Base-by-base conservation (phyloP, 257 asterid genomes). In the Lithospermum erythrorhizon region DNA sequence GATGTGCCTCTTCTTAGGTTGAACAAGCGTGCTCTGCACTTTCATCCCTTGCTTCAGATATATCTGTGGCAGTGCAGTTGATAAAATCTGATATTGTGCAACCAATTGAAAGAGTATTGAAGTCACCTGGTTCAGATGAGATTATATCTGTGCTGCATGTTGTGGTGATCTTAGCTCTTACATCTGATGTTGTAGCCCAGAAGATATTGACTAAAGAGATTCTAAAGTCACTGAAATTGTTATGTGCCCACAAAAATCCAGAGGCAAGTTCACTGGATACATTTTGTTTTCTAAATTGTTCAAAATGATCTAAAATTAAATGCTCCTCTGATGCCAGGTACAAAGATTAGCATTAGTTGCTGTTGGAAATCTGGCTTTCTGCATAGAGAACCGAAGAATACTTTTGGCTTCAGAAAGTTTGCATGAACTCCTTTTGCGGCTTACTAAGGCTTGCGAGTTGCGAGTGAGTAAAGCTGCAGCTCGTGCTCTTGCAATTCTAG, bases 21-120 rank as follows among this genome's bases (percentile, higher is more conserved):
- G 97, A 86, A 70, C 99, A 89, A 83, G 99, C 99, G 66, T 93
- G 99, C 78, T 84, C 84, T 53, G 99, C 95, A 62, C 91, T 93
- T 70, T 82, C 96, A 55, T 81, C 88, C 64, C 96, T 93, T 70
- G 95, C 99, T 71, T 81, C 95, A 64, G 97, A 93, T 71, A 79
- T 82, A 65, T 71, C 87, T 25, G 96, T 89, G 72, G 99, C 99
- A 62, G 75, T 84, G 87, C 96, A 93, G 75, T 82, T 93, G 61
- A 84, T 89, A 76, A 93, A 89, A 69, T 79, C 91, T 57, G 97
- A 89, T 69, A 83, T 93, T 72, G 83, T 93, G 99, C 96, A 93
- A 83, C 96, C 97, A 47, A 86, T 93, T 66, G 89, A 84, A 79
- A 79, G 82, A 77, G 96, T 93, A 53, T 68, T 93, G 76, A 89